Base-by-base conservation (phyloP, 164 flowering plant species). In the Magnolia sinica region DNA sequence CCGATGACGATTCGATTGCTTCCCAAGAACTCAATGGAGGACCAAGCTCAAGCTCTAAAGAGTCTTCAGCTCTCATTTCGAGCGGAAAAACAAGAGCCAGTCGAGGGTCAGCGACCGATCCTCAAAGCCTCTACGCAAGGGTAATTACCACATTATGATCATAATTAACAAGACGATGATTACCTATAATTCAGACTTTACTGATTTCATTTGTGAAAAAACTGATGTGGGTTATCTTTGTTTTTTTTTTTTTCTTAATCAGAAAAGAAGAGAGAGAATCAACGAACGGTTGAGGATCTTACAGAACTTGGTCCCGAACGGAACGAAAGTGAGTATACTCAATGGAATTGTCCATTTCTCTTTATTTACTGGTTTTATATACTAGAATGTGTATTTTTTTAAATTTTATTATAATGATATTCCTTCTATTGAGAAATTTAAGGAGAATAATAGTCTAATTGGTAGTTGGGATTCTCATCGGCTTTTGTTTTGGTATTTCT, bases 71-170 rank as follows among this genome's bases (percentile, higher is more conserved):
- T 75, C 83, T 78, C 70, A 81, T 80, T 74, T 55, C 61, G 23
- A 86, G 74, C 29, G 92, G 92, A 4, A 93, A 88, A 81, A 75
- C 87, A 13, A 89, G 94, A 84, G 95, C 97, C 50, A 80, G 83
- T 20, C 85, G 94, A 77, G 95, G 94, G 0, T 79, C 92, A 4
- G 97, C 97, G 0, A 90, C 98, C 1, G 98, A 96, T 82, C 91
- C 97, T 22, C 99, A 96, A 73, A 96, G 99, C 89, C 95, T 96
- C 73, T 92, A 96, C 80, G 99, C 99, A 73, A 89, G 96, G 89
- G 99, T 96, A 89, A 79, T 31, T 64, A 67, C 27, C 45, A 0
- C 52, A 22, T 24, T 3, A 51, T 18, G 31, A 71, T 18, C 31
- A 52, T n/a, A 52, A 19, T 13, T 16, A 50, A 64, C 10, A 51